Evolutionary conservation across 192 early-diverging fungal species (phyloP).

Genomic region (Podochytrium sp.): DNA sequence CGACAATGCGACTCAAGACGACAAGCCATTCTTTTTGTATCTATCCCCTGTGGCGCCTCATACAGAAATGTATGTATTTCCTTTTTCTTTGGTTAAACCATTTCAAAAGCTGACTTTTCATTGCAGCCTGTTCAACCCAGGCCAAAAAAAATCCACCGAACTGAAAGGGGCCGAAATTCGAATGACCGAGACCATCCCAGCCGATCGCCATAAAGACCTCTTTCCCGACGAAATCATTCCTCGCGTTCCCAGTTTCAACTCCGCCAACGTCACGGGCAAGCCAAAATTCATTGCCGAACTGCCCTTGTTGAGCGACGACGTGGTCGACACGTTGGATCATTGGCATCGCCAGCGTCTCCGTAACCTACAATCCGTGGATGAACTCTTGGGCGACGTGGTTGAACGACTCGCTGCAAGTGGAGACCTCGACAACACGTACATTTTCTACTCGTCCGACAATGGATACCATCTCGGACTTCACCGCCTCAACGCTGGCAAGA

Average conservation of each 20-base stretch:
- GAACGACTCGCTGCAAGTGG: conserved; percentile 43
- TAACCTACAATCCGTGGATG: conserved; percentile 58
- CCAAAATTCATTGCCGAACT: conserved; percentile 55
- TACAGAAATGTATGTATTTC: conserved; percentile 48
- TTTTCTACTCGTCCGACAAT: conserved; percentile 70
- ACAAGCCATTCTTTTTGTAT: conserved; percentile 49
- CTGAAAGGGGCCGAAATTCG: background rate
- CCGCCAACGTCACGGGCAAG: conserved; percentile 50
- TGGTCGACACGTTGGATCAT: conserved; percentile 36
- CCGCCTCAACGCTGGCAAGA: conserved; percentile 65
- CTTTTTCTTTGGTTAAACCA: background rate
- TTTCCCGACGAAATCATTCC: conserved; percentile 61
- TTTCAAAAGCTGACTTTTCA: background rate
- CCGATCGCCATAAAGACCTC: conserved; percentile 58
- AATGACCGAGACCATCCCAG: conserved; percentile 59
- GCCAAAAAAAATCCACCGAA: background rate
- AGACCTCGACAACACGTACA: conserved; percentile 55
- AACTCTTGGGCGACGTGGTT: conserved; percentile 59
- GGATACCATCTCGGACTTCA: conserved; percentile 72
- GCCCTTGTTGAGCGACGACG: conserved; percentile 34
- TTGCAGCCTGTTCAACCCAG: background rate
- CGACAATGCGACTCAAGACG: background rate
- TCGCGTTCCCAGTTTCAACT: conserved; percentile 61
- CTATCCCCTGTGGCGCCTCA: conserved; percentile 68
- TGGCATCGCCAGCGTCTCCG: conserved; percentile 49